A percentile compares a stretch with the other conserved stretches of the same genome.
These are phyloP conservation scores for Berberis vulgaris DNA, from an alignment of 164 flowering plant species.

Conservation along the genomic window DNA sequence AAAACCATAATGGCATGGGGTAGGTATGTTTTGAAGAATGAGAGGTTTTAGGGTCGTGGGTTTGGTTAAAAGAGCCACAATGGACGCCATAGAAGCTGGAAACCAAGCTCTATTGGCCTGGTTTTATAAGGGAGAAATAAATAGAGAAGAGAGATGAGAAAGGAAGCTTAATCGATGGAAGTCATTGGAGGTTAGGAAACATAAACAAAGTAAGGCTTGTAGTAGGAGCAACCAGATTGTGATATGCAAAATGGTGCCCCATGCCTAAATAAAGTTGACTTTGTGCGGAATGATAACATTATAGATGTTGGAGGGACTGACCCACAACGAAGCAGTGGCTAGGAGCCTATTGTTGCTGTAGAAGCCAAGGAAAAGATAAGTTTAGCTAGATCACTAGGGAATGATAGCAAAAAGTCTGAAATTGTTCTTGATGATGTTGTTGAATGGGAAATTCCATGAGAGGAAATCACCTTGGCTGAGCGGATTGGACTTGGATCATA, in stretches of 20 bases:
- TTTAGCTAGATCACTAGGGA: conserved; percentile 62
- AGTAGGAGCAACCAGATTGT: conserved; percentile 35
- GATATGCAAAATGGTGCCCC: conserved; percentile 15
- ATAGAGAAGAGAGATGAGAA: too few species aligned
- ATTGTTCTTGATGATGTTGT: conserved; percentile 69
- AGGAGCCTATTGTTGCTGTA: conserved; percentile 27
- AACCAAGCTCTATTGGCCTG: conserved; percentile 2
- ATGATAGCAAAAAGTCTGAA: conserved; percentile 65
- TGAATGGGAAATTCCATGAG: conserved; percentile 91
- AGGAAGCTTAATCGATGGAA: too few species aligned
- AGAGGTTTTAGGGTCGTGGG: neutral
- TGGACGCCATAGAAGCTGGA: conserved; percentile 9
- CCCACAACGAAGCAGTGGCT: conserved; percentile 27
- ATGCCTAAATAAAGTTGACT: conserved; percentile 17
- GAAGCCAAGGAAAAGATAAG: conserved; percentile 49
- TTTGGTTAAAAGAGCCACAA: conserved; percentile 7
- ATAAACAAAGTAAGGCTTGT: conserved; percentile 26
- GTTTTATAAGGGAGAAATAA: too few species aligned
- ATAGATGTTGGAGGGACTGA: conserved; percentile 31
- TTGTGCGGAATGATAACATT: conserved; percentile 30
- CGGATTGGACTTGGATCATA: conserved; percentile 98
- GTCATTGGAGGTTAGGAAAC: too few species aligned
- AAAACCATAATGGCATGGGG: conserved; percentile 11
- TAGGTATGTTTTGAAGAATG: too few species aligned
- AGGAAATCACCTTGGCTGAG: conserved; percentile 87